A percentile compares a stretch with the other conserved stretches of the same genome.
Conservation (phyloP, 495 filamentous ascomycete species). For the Penicillium subrubescens region DNA sequence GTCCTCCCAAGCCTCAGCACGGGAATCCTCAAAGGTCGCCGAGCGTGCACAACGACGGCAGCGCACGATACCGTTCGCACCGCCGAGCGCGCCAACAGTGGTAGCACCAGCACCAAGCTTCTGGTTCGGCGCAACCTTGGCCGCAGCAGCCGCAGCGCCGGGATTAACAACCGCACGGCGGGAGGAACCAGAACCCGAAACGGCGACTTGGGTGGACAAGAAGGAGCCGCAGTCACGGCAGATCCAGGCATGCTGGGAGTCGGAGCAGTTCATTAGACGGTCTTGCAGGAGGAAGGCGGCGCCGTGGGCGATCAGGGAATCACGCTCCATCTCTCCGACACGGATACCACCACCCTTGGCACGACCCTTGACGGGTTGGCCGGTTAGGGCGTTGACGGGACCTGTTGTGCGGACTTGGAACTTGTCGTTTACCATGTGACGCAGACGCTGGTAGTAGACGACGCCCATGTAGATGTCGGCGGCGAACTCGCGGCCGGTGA, state of each 20-base stretch:
- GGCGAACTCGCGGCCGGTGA: constrained; percentile 90
- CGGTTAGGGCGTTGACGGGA: constrained; percentile 82
- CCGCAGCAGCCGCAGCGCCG: constrained; percentile 36
- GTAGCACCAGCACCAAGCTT: constrained; percentile 16
- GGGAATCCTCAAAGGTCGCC: constrained; percentile 61
- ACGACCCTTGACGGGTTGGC: constrained; percentile 95
- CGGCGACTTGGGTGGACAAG: constrained; percentile 76
- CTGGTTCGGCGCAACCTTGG: constrained; percentile 37
- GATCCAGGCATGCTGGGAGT: constrained; percentile 84
- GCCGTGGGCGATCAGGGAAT: constrained; percentile 91
- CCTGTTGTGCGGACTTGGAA: constrained; percentile 98
- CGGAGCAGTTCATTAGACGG: constrained; percentile 93
- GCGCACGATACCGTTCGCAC: constrained; percentile 69
- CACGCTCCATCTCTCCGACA: constrained; percentile 98
- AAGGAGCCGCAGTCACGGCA: constrained; percentile 88
- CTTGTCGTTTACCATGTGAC: constrained; percentile 99
- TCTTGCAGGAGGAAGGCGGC: constrained; percentile 94
- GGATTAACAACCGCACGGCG: constrained; percentile 32
- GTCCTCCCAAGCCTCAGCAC: constrained; percentile 87
- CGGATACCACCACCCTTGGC: constrained; percentile 96
- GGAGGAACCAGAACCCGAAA: constrained; percentile 39
- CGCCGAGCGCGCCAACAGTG: constrained; percentile 31
- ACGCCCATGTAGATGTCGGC: constrained; percentile 97
- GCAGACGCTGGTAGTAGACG: constrained; percentile 95
- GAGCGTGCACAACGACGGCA: constrained; percentile 81